phyloP scores from a whole-genome alignment of 805 yeast species.

The Wickerhamomyces ciferrii region DNA sequence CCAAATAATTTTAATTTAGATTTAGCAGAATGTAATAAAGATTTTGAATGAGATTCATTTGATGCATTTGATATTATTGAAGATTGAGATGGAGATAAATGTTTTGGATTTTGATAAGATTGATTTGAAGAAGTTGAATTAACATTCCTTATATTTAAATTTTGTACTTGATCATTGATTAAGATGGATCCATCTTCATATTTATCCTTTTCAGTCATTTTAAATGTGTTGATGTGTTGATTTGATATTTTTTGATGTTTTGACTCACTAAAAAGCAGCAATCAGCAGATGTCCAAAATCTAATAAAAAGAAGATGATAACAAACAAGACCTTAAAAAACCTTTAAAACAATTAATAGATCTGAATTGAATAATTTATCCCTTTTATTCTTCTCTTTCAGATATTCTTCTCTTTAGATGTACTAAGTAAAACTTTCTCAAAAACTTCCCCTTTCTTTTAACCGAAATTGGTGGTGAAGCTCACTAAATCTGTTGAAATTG shows the following conservation, averaged over 20 bases:
- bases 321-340: no score
- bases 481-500: no score
- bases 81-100: background rate
- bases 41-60: background rate
- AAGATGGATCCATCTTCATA: background rate
- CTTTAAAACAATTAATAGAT: no score
- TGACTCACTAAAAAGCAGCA: no score
- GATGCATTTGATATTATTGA: background rate
- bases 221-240: no score
- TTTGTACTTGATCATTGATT: background rate
- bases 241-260: background rate
- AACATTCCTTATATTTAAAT: background rate
- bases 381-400: no score
- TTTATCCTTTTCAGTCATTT: background rate
- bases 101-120: background rate
- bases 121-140: background rate
- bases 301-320: no score
- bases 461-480: no score
- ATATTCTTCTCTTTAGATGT: no score
- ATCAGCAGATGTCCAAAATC: no score
- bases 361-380: no score
- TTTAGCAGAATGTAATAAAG: background rate
- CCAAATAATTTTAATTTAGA: constrained; percentile 1
- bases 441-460: background rate
- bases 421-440: background rate